Evolutionary conservation across 495 filamentous ascomycete genomes (phyloP).

Genomic region (Lepraria neglecta): DNA sequence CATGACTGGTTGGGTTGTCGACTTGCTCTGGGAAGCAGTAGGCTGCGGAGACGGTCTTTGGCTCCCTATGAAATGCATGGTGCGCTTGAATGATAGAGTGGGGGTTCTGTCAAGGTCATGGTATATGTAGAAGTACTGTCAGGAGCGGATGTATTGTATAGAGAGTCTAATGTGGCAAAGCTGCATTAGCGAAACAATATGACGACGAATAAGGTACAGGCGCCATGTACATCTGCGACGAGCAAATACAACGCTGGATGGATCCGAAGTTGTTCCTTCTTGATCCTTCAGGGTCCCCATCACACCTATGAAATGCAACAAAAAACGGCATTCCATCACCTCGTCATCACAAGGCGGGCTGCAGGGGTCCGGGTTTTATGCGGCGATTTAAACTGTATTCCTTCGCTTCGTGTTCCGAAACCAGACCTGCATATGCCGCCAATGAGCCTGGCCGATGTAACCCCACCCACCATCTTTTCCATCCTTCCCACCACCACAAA

Average conservation of each 20-base stretch:
- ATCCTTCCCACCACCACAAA: too few species aligned
- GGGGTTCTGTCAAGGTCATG: background rate
- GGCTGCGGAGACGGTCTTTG: constrained; percentile 3
- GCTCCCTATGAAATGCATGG: constrained; percentile 6
- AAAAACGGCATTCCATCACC: background rate
- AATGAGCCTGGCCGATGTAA: too few species aligned
- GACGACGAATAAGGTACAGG: background rate
- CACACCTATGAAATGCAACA: background rate
- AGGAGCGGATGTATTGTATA: background rate
- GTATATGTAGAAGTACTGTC: background rate
- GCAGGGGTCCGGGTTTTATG: constrained; percentile 2
- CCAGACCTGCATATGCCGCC: background rate
- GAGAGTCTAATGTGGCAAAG: background rate
- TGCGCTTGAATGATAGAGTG: background rate
- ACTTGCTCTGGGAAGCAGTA: background rate
- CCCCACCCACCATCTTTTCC: background rate
- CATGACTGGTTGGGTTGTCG: constrained; percentile 19
- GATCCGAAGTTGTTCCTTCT: too few species aligned
- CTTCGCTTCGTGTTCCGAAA: constrained; percentile 2
- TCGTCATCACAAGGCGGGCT: background rate
- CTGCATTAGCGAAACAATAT: background rate
- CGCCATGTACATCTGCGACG: background rate
- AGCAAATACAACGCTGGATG: background rate
- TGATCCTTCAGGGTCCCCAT: too few species aligned
- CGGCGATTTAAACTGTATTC: constrained; percentile 1